Conservation (phyloP, 148 eudicot genomes). For the Agrostemma githago region DNA sequence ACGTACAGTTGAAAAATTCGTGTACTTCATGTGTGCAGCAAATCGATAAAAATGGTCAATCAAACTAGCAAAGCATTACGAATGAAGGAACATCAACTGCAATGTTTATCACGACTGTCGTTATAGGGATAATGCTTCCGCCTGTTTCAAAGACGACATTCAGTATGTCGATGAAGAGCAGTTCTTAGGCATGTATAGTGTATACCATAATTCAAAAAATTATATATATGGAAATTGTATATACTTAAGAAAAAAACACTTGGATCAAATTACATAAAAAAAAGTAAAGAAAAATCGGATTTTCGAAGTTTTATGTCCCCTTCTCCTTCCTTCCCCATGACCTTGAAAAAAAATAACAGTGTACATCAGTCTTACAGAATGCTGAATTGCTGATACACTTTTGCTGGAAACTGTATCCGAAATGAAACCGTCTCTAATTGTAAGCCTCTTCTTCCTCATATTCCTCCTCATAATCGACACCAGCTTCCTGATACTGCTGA, state of each 20-base stretch:
- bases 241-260: background rate
- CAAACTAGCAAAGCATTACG: too few species aligned
- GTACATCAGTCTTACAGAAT: background rate
- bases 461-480: constrained; percentile 35
- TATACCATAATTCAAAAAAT: background rate
- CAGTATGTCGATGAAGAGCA: too few species aligned
- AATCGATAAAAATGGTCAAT: too few species aligned
- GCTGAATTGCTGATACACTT: background rate
- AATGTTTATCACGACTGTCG: too few species aligned
- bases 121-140: too few species aligned
- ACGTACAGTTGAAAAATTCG: constrained; percentile 6
- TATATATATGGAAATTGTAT: background rate
- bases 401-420: background rate
- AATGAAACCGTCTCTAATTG: background rate
- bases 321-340: background rate
- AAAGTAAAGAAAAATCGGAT: background rate
- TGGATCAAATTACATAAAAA: constrained; percentile 5
- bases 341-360: constrained; percentile 6
- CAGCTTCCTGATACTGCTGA: constrained; percentile 23
- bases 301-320: background rate
- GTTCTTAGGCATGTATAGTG: background rate
- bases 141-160: too few species aligned
- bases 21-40: background rate
- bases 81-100: too few species aligned
- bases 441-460: constrained; percentile 39